Evolutionary conservation across 169 alveolate genomes (phyloP).

Genomic region (Theileria orientalis): DNA sequence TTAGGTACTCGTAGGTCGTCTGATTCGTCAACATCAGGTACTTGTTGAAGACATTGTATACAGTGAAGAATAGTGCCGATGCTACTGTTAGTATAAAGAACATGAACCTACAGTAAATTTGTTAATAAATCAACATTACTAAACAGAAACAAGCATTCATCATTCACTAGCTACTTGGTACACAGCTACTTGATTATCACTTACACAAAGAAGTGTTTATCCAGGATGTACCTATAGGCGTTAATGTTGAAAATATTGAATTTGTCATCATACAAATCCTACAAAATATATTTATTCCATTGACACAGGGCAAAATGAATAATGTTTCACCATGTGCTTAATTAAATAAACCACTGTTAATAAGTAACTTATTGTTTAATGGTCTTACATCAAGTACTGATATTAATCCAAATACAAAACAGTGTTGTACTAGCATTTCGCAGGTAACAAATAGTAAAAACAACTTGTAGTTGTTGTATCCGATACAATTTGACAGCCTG

Average conservation of each 20-base stretch:
- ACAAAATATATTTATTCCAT: neutral
- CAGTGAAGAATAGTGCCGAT: neutral
- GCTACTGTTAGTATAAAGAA: neutral
- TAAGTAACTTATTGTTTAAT: too few relatives aligned
- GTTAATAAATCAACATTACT: neutral
- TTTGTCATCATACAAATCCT: neutral
- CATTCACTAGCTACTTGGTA: too few relatives aligned
- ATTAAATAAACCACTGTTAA: too few relatives aligned
- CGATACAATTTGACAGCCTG: conserved; percentile 69
- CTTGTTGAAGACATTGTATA: neutral
- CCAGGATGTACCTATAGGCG: neutral
- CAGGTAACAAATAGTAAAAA: conserved; percentile 25
- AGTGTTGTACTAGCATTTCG: neutral
- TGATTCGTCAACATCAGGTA: conserved; percentile 21
- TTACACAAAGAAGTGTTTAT: neutral
- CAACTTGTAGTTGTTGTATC: conserved; percentile 57
- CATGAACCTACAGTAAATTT: conserved; percentile 16
- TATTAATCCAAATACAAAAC: too few relatives aligned
- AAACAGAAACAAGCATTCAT: too few relatives aligned
- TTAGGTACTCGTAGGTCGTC: conserved; percentile 44
- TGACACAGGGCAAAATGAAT: neutral
- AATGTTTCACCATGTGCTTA: neutral
- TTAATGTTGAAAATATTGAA: neutral
- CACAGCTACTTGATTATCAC: too few relatives aligned
- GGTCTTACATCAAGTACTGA: too few relatives aligned